These are phyloP conservation scores for Multifurca ochricompacta DNA, from an alignment of 768 basidiomycete genomes.

Conservation along the genomic window DNA sequence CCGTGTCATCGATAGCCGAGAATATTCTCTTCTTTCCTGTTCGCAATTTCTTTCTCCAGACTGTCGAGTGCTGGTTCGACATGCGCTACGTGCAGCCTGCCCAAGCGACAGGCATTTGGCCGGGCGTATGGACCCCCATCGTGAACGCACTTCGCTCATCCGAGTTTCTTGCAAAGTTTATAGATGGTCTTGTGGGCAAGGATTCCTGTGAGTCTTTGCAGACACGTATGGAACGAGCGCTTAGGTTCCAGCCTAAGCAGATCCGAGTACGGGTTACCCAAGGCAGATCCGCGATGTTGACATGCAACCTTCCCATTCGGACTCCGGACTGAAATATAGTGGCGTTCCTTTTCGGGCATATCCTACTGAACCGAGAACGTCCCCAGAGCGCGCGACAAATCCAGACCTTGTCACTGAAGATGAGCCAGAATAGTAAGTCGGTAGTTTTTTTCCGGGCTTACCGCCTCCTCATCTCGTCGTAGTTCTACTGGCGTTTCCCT, in stretches of 20 bases:
- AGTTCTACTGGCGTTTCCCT: neutral
- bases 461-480: neutral
- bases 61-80: slow-evolving; percentile 11
- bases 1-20: slow-evolving; percentile 3
- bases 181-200: neutral
- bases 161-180: slow-evolving; percentile 5
- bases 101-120: slow-evolving; percentile 8
- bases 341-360: neutral
- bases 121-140: slow-evolving; percentile 6
- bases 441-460: neutral
- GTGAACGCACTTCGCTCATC: slow-evolving; percentile 10
- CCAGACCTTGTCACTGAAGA: neutral
- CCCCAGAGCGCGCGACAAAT: neutral
- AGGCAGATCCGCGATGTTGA: too few species aligned
- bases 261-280: neutral
- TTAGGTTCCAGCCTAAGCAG: neutral
- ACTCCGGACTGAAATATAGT: neutral
- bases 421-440: neutral
- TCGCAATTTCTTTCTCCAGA: neutral
- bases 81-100: slow-evolving; percentile 12
- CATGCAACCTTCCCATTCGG: neutral
- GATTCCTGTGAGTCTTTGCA: neutral
- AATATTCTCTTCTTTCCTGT: slow-evolving; percentile 1
- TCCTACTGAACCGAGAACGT: neutral
- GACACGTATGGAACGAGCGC: neutral